Evolutionary conservation across 225 moss, liverwort and hornwort genomes (phyloP).

Genomic region (Antitrichia curtipendula): DNA sequence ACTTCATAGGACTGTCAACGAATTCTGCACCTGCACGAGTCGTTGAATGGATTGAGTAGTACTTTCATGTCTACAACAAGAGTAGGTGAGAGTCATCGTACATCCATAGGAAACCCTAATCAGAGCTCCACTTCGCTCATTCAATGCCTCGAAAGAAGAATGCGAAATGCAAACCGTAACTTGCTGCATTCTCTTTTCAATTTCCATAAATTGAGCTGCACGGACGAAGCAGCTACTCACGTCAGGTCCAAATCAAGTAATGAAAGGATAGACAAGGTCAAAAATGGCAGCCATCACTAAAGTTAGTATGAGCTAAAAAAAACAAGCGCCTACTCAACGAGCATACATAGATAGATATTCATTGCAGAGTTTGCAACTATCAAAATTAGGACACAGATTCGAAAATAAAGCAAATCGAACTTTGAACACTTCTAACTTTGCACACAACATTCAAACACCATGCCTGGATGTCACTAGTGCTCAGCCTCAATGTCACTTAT

Average conservation of each 20-base stretch:
- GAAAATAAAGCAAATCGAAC: neutral
- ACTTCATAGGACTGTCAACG: neutral
- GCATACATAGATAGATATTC: neutral
- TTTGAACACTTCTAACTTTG: neutral
- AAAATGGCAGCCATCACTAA: neutral
- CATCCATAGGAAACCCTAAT: neutral
- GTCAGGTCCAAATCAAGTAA: neutral
- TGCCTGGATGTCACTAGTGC: neutral
- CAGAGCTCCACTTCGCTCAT: neutral
- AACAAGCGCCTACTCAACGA: neutral
- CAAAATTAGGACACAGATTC: neutral
- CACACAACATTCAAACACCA: neutral
- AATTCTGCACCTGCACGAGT: neutral
- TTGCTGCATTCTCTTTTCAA: conserved; percentile 18
- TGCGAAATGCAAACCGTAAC: neutral
- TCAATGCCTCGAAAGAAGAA: neutral
- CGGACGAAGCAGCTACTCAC: neutral
- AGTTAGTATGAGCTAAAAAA: neutral
- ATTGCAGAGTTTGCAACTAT: neutral
- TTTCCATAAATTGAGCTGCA: conserved; percentile 29
- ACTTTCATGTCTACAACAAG: neutral
- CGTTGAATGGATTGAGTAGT: neutral
- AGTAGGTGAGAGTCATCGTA: neutral
- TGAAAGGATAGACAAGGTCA: neutral
- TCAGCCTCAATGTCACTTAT: neutral